Percentiles rank a stretch among this genome's conserved stretches.
Evolutionary conservation across 345 rosid species (phyloP).

Genomic region (Eucalyptus paniculata): DNA sequence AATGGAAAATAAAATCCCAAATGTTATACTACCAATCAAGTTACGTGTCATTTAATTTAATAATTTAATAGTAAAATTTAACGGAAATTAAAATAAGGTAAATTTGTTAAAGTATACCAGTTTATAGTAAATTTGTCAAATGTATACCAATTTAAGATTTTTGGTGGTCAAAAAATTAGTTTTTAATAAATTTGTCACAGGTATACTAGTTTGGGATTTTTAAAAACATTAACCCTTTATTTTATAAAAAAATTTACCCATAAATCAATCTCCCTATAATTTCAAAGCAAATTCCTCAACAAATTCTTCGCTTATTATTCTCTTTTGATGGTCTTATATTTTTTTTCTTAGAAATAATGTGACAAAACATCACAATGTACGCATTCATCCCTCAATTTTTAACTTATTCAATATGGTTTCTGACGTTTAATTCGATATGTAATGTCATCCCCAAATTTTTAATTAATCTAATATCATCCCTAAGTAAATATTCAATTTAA

Average conservation of each 20-base stretch:
- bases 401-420: too few relatives aligned
- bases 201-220: rapidly evolving
- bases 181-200: rapidly evolving
- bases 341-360: background rate
- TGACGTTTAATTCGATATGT: rapidly evolving
- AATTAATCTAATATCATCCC: background rate
- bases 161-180: too few relatives aligned
- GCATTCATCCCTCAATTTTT: background rate
- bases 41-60: too few relatives aligned
- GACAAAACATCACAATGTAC: too few relatives aligned
- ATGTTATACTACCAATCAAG: too few relatives aligned
- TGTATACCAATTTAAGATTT: rapidly evolving
- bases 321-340: background rate
- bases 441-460: background rate
- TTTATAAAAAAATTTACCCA: background rate
- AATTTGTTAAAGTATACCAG: too few relatives aligned
- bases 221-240: background rate
- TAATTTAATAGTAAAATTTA: too few relatives aligned
- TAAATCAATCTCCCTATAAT: background rate
- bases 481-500: background rate
- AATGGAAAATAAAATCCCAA: rapidly evolving
- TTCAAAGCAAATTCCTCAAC: background rate
- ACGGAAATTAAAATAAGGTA: rapidly evolving
- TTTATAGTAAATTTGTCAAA: too few relatives aligned
- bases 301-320: background rate